These are phyloP conservation scores for Diophrys appendiculata DNA, from an alignment of 73 alveolate species.

Conservation along the genomic window DNA sequence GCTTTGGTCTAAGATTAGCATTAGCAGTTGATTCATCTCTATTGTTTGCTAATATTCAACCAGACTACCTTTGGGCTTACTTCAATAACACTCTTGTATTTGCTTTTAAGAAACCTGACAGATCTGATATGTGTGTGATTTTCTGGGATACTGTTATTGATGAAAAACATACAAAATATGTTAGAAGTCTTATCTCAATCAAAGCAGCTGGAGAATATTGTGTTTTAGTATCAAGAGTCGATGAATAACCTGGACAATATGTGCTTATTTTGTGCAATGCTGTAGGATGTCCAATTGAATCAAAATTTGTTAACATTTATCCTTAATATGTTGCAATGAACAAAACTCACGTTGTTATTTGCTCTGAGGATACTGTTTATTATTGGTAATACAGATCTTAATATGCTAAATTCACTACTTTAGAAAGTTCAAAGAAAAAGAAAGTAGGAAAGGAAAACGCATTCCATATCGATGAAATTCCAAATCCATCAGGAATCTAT, in stretches of 20 bases:
- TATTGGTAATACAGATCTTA: constrained; percentile 77
- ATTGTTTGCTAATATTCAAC: constrained; percentile 95
- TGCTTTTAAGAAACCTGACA: constrained; percentile 93
- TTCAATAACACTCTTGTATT: constrained; percentile 96
- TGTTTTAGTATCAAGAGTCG: constrained; percentile 74
- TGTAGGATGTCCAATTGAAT: constrained; percentile 96
- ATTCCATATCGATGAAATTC: constrained; percentile 94
- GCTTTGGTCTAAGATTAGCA: constrained; percentile 96
- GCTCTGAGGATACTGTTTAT: constrained; percentile 82
- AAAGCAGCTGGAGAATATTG: constrained; percentile 85
- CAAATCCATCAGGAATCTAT: constrained; percentile 83
- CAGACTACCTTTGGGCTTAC: constrained; percentile 96
- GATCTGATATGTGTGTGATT: constrained; percentile 94
- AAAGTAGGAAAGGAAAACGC: constrained; percentile 95
- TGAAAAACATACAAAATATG: constrained; percentile 81
- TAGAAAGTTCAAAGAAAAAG: constrained; percentile 73
- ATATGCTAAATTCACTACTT: constrained; percentile 45
- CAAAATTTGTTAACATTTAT: constrained; percentile 92
- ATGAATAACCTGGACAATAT: constrained; percentile 64
- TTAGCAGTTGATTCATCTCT: constrained; percentile 96
- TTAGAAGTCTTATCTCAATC: constrained; percentile 70
- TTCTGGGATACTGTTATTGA: constrained; percentile 95
- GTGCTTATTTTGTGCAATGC: constrained; percentile 92
- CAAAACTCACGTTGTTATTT: constrained; percentile 93
- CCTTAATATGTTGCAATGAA: constrained; percentile 97